Conservation (phyloP, 2,329 filamentous ascomycete species). For the Colletotrichum zoysiae region DNA sequence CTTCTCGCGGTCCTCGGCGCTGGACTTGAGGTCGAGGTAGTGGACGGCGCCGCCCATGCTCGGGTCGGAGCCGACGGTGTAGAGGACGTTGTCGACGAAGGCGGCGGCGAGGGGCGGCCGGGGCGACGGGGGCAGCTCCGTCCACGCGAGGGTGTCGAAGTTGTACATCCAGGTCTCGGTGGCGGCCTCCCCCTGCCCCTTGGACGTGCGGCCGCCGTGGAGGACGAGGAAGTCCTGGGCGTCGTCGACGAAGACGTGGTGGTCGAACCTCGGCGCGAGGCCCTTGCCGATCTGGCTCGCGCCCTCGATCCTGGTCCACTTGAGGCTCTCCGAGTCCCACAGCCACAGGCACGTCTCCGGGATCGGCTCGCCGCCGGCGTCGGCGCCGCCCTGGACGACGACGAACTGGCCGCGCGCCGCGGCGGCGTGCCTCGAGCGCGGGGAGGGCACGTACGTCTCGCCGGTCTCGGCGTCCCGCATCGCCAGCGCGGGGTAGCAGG, state of each 20-base stretch:
- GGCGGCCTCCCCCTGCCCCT: constrained; percentile 52
- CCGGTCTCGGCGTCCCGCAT: constrained; percentile 46
- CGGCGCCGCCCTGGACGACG: constrained; percentile 53
- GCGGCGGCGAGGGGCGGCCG: constrained; percentile 55
- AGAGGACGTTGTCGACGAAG: constrained; percentile 59
- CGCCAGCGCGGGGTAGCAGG: constrained; percentile 49
- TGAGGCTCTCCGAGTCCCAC: constrained; percentile 52
- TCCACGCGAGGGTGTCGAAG: constrained; percentile 61
- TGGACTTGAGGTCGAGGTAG: constrained; percentile 50
- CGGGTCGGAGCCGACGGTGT: constrained; percentile 57
- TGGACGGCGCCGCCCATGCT: constrained; percentile 52
- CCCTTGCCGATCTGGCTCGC: constrained; percentile 49
- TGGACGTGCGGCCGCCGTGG: constrained; percentile 57
- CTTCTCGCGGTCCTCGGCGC: constrained; percentile 49
- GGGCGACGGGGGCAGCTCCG: constrained; percentile 59
- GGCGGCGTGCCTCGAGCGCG: constrained; percentile 53
- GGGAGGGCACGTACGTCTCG: constrained; percentile 48
- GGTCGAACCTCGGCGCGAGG: constrained; percentile 50
- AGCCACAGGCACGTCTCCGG: constrained; percentile 54
- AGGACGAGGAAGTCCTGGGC: constrained; percentile 64
- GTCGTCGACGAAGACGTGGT: constrained; percentile 53
- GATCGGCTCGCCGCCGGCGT: constrained; percentile 47
- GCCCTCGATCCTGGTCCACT: constrained; percentile 51
- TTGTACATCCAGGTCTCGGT: constrained; percentile 66
- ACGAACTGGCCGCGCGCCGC: constrained; percentile 50